phyloP scores from a whole-genome alignment of 164 flowering plant genomes.

The Echeveria elegans region DNA sequence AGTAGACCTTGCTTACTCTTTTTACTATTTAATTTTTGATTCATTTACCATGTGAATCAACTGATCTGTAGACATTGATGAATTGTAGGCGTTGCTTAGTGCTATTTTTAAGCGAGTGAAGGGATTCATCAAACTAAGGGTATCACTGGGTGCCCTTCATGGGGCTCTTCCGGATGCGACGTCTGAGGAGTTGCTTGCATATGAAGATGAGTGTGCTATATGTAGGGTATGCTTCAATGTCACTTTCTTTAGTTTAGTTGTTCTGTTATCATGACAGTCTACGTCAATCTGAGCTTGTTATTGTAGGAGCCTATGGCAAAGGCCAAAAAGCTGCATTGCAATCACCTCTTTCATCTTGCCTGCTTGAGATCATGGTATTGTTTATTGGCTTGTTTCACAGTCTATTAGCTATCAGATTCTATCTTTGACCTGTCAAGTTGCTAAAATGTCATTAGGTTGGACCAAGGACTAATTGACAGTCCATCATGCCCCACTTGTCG shows the following conservation, averaged over 20 bases:
- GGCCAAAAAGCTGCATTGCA: constrained; percentile 84
- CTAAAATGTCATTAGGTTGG: constrained; percentile 55
- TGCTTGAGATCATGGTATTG: constrained; percentile 97
- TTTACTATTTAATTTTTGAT: not conserved
- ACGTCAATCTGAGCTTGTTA: constrained; percentile 9
- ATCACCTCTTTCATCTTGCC: constrained; percentile 92
- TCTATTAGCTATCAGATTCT: not conserved
- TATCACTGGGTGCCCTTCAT: constrained; percentile 71
- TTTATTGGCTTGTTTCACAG: constrained; percentile 4
- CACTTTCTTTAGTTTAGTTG: constrained; percentile 1
- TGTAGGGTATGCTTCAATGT: constrained; percentile 64
- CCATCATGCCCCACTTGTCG: constrained; percentile 97
- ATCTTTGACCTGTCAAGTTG: constrained; percentile 10
- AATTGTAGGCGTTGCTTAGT: constrained; percentile 72
- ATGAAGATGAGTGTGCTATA: constrained; percentile 95
- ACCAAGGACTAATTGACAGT: constrained; percentile 69
- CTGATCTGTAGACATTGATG: not conserved
- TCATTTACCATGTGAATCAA: not conserved
- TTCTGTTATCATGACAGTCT: not conserved
- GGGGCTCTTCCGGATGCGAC: constrained; percentile 97
- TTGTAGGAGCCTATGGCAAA: constrained; percentile 96
- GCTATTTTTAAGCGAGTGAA: constrained; percentile 63
- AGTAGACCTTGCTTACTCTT: constrained; percentile 33
- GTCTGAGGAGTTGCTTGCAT: constrained; percentile 68
- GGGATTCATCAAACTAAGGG: constrained; percentile 67